Conservation (phyloP, 306 rosid genomes). For the Vigna angularis region DNA sequence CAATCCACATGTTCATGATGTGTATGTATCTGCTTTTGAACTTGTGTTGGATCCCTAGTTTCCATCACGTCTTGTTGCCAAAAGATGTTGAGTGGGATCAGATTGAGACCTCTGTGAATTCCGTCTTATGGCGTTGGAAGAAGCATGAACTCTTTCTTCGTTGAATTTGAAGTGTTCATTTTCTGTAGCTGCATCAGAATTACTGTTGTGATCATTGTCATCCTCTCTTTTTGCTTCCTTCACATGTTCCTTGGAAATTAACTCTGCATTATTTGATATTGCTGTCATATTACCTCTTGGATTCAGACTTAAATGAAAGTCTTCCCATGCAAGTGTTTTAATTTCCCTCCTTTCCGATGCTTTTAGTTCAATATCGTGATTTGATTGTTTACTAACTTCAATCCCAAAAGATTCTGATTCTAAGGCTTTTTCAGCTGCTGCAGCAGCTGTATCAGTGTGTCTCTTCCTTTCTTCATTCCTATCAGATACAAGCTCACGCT, state of each 20-base stretch:
- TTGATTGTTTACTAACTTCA: constrained; percentile 26
- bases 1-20: constrained; percentile 34
- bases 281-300: constrained; percentile 1
- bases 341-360: constrained; percentile 34
- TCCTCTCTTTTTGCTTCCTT: constrained; percentile 29
- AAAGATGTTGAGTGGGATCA: constrained; percentile 11
- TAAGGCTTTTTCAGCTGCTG: constrained; percentile 46
- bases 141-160: constrained; percentile 39
- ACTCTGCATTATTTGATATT: constrained; percentile 10
- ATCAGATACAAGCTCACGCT: constrained; percentile 38
- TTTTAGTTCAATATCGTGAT: constrained; percentile 7
- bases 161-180: constrained; percentile 29
- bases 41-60: constrained; percentile 11
- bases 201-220: not conserved
- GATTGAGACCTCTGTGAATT: constrained; percentile 46
- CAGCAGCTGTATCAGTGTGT: constrained; percentile 42
- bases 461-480: constrained; percentile 45
- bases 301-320: constrained; percentile 33
- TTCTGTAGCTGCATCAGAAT: constrained; percentile 32
- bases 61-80: constrained; percentile 29
- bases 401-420: constrained; percentile 50
- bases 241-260: constrained; percentile 27
- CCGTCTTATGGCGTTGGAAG: constrained; percentile 45
- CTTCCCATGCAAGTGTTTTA: constrained; percentile 39
- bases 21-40: constrained; percentile 10